Evolutionary conservation across 768 basidiomycete genomes (phyloP), one percentile per base, ranked within the genome.

Genomic region (Leucocoprinus leucothites): DNA sequence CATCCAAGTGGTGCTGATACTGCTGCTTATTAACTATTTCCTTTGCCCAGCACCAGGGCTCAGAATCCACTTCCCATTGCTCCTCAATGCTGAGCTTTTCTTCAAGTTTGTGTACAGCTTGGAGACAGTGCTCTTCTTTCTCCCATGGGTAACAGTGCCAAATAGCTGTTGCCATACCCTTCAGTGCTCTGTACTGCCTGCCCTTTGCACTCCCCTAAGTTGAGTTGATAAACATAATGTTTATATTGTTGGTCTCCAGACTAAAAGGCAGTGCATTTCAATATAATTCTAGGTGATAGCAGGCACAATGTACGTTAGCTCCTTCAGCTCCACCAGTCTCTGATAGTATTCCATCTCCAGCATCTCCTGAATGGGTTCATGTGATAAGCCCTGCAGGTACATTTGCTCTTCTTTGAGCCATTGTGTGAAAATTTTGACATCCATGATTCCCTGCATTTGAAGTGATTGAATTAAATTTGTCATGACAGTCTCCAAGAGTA

Each of bases 271-370:
- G n/a, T n/a, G n/a, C n/a, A n/a, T n/a, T n/a, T n/a, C n/a, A n/a
- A n/a, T n/a, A n/a, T n/a, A n/a, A n/a, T n/a, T n/a, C n/a, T n/a
- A n/a, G n/a, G n/a, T n/a, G n/a, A n/a, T n/a, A n/a, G n/a, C n/a
- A n/a, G n/a, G n/a, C n/a, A n/a, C n/a, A 43, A 41, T 21, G 13
- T 52, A 65, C 60, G 58, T 21, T 25, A 36, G 36, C 1, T 34
- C 53, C 1, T 44, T 41, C 14, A 58, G 40, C 28, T 46, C 47
- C 7, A 53, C 16, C 1, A 65, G 44, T 19, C 24, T 38, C 40
- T 56, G 25, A n/a, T 50, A 61, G 28, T 65, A 65, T 19, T 61
- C 62, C 58, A 65, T 63, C 38, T 60, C 35, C 13, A 57, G 18
- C 0, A 59, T 56, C 44, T 65, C 62, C 8, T 59, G 36, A 1